Evolutionary conservation across 345 rosid genomes (phyloP), one percentile per base, ranked within the genome.

Genomic region (Eucalyptus polybractea): DNA sequence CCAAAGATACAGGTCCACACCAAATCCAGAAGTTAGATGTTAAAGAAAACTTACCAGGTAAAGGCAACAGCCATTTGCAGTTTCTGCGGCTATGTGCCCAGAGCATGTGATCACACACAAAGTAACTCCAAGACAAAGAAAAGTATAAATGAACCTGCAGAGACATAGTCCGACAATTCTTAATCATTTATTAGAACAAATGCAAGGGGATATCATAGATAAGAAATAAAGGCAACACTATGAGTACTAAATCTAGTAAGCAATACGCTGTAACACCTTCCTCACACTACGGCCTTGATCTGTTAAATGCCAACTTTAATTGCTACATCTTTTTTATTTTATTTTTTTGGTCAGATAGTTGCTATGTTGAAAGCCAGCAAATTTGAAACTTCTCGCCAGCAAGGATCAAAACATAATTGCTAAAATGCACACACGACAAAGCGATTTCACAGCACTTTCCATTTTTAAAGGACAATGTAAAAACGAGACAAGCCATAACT

Each of bases 81-180:
- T 98, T 90, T 94, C 97, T 62, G 98, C 97, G 90, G 97, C 98
- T 90, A 95, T 91, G 91, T 98, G 99, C 27, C 99, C 99, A 21
- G 92, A 91, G 91, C 97, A 95, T 90, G 98, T 94, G 91, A 97
- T 92, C 86, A 95, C 89, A 91, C 98, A 95, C 86, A 98, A 91
- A 91, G 90, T 47, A 37, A 94, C 90, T 27, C 99, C 98, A 54
- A 94, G 93, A 83, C 96, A 95, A 91, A 98, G 96, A 91, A 94
- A 92, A 50, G 95, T 85, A 93, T 94, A 97, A 86, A 97, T 95
- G 92, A 97, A 97, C 98, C 99, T 98, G 95, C 90, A 93, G 90
- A 90, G 29, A 29, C 80, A 90, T 85, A 91, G 72, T 22, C 49
- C 13, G 13, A 24, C 45, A 47, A n/a, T 58, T 86, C 37, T 81